Percentiles rank a stretch among this genome's conserved stretches.
Conservation (phyloP, 129 eudicot genomes). For the Kitagawia praeruptora region DNA sequence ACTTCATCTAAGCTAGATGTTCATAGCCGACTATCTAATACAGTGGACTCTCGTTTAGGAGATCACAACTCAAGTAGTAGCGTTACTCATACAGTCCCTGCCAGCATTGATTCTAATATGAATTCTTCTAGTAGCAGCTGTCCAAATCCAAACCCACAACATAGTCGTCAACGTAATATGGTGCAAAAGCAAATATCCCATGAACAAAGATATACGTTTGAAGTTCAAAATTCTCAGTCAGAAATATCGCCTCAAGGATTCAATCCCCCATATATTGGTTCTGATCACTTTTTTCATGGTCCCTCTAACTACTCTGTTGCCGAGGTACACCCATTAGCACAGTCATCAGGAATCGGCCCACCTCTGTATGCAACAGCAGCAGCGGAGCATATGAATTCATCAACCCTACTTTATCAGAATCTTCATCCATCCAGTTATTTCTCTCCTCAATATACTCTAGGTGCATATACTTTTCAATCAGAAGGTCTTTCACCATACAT, state of each 20-base stretch:
- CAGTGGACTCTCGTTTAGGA: conserved; percentile 16
- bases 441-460: conserved; percentile 41
- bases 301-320: conserved; percentile 30
- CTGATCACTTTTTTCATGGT: conserved; percentile 38
- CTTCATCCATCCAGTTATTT: conserved; percentile 36
- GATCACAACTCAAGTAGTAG: conserved; percentile 23
- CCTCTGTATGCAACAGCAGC: conserved; percentile 28
- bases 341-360: conserved; percentile 23
- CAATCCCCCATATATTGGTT: conserved; percentile 27
- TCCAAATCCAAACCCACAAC: conserved; percentile 24
- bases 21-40: conserved; percentile 15
- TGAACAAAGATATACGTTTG: conserved; percentile 29
- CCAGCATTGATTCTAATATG: conserved; percentile 27
- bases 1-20: conserved; percentile 10
- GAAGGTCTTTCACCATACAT: conserved; percentile 32
- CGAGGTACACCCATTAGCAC: conserved; percentile 36
- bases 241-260: conserved; percentile 37
- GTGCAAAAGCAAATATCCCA: conserved; percentile 20
- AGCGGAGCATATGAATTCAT: conserved; percentile 24
- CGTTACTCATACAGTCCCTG: conserved; percentile 22
- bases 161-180: conserved; percentile 7
- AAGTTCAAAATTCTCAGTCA: conserved; percentile 23
- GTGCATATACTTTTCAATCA: conserved; percentile 49
- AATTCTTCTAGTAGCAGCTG: conserved; percentile 21
- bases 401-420: conserved; percentile 18